Base-by-base conservation (phyloP, 768 basidiomycete species). In the Rhizopogon rudus region DNA sequence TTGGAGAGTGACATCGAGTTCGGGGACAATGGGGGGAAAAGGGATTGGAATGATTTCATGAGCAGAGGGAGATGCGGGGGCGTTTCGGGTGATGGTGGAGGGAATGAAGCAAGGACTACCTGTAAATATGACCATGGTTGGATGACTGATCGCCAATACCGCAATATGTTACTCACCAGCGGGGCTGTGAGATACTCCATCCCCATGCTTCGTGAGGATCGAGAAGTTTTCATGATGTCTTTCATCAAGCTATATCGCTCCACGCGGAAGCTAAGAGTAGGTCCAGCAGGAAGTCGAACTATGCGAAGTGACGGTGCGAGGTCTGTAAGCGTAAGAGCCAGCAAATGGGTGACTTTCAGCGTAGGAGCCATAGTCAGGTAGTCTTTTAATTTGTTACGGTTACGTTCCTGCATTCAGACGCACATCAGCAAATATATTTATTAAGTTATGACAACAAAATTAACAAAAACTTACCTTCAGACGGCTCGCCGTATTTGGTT, bases 401-500 rank as follows among this genome's bases (percentile, higher is more conserved):
- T 83, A 20, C 95, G 81, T 80, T 99, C 97, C 95, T 98, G 65
- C 42, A 65, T 54, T 61, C 10, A 17, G 28, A 42, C 61, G 63
- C 44, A 61, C 43, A 51, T 62, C 55, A 58, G 53, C 56, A 31
- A 17, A 49, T 28, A 20, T 57, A 8, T 16, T 51, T 25, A n/a
- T n/a, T n/a, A n/a, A n/a, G n/a, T n/a, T n/a, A 25, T 25, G 25
- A 25, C 52, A 25, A 54, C 33, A 2, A 1, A 10, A 22, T 13
- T 45, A 28, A 22, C 42, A 49, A 31, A 44, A 44, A 2, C 48
- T 57, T 35, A 96, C 95, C 73, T 76, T 86, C n/a, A 99, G 79
- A 49, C 97, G 81, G 59, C 86, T 87, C 17, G 96, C 97, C 13
- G 97, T 99, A 65, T 98, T 93, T 57, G 97, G 97, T 68, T 99